Evolutionary conservation across 441 rosid genomes (phyloP).

Genomic region (Aleurites moluccanus): DNA sequence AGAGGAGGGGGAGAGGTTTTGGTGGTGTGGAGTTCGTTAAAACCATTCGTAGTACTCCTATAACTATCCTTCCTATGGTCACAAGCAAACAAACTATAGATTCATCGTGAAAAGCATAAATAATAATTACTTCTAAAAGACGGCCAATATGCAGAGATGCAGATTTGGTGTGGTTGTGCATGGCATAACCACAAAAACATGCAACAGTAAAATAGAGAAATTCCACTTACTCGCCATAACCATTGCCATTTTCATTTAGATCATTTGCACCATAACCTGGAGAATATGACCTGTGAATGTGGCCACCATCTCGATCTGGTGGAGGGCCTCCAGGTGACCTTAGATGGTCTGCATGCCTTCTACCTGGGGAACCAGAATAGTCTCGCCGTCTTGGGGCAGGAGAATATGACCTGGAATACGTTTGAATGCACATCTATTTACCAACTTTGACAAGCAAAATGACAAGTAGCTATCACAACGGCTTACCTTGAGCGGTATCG

Average conservation of each 20-base stretch:
- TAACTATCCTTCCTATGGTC: no score
- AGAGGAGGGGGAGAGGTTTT: no score
- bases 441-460: not conserved
- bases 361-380: slow-evolving; percentile 71
- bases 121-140: not conserved
- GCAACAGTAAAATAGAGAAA: not conserved
- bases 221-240: slow-evolving; percentile 54
- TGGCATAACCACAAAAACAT: not conserved
- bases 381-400: slow-evolving; percentile 66
- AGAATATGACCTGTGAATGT: slow-evolving; percentile 59
- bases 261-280: slow-evolving; percentile 52
- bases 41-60: no score
- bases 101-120: no score
- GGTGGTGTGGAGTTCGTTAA: no score
- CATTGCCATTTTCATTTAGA: slow-evolving; percentile 43
- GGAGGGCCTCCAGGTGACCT: slow-evolving; percentile 76
- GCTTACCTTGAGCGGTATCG: slow-evolving; percentile 87
- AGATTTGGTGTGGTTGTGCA: not conserved
- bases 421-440: not conserved
- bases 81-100: no score
- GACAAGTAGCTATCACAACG: slow-evolving; percentile 8
- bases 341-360: slow-evolving; percentile 61
- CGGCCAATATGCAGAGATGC: not conserved
- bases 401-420: slow-evolving; percentile 68
- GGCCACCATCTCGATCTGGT: slow-evolving; percentile 53